Percentiles rank a stretch among this genome's conserved stretches.
These are phyloP conservation scores for Excoecaria cochinchinensis DNA, from an alignment of 345 rosid species.

Conservation along the genomic window DNA sequence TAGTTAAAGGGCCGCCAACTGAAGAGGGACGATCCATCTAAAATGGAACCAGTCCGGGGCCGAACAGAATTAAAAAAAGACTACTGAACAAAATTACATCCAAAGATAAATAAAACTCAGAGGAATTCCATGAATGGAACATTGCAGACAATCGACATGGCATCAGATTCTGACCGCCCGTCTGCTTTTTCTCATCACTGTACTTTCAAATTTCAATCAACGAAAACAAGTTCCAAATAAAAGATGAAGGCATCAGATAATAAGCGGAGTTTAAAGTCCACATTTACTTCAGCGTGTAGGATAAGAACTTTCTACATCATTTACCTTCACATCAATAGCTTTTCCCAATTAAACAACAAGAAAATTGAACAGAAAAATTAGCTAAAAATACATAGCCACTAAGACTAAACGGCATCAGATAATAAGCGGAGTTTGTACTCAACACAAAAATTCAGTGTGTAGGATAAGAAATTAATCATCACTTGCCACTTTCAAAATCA, in stretches of 20 bases:
- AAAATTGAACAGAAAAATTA: no score
- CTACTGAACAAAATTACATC: no score
- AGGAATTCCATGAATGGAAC: slow-evolving; percentile 43
- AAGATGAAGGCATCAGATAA: slow-evolving; percentile 53
- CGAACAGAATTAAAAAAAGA: no score
- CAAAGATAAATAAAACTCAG: slow-evolving; percentile 33
- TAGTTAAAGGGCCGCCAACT: no score
- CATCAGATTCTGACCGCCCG: slow-evolving; percentile 95
- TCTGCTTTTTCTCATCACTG: slow-evolving; percentile 81
- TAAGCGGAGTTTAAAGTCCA: slow-evolving; percentile 45
- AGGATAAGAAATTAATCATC: slow-evolving; percentile 51
- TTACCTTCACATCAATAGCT: slow-evolving; percentile 30
- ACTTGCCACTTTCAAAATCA: slow-evolving; percentile 29
- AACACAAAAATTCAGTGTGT: slow-evolving; percentile 44
- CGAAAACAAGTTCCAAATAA: background rate
- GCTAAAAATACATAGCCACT: no score
- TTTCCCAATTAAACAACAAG: background rate
- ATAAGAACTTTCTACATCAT: slow-evolving; percentile 50
- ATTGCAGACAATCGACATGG: slow-evolving; percentile 80
- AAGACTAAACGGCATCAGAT: slow-evolving; percentile 43
- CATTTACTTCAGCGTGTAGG: slow-evolving; percentile 56
- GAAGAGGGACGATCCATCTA: no score
- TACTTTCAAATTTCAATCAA: background rate
- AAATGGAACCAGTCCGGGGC: no score
- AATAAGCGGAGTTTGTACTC: slow-evolving; percentile 52